Evolutionary conservation across 2,329 filamentous ascomycete species (phyloP).

Genomic region (Aciculosporium take): DNA sequence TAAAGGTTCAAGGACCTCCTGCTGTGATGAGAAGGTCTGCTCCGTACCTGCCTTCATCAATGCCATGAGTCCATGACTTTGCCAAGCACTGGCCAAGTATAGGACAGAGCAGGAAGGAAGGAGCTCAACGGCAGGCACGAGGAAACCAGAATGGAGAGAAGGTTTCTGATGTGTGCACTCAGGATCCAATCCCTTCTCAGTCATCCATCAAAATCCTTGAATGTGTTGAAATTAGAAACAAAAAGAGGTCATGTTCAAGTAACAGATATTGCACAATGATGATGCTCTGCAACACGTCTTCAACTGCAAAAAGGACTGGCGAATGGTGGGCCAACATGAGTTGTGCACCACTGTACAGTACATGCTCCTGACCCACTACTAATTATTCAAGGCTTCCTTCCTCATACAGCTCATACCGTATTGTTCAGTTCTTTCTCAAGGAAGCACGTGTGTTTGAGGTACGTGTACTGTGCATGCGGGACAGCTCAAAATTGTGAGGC

Average conservation of each 20-base stretch:
- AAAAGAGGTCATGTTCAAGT: background rate
- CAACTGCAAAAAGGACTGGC: too few relatives aligned
- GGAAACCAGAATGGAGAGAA: background rate
- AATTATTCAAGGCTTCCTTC: background rate
- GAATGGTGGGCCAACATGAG: too few relatives aligned
- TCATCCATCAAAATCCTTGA: background rate
- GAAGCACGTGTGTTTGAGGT: background rate
- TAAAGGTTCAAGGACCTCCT: background rate
- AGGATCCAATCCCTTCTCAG: background rate
- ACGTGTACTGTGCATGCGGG: background rate
- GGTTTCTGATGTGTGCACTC: too few relatives aligned
- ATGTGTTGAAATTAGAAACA: background rate
- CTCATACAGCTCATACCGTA: background rate
- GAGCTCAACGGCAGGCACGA: background rate
- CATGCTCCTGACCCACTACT: too few relatives aligned
- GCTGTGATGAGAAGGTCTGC: too few relatives aligned
- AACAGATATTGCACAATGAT: too few relatives aligned
- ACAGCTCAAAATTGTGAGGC: background rate
- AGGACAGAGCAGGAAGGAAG: background rate
- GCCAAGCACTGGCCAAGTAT: background rate
- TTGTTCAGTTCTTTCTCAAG: background rate
- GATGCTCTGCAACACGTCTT: too few relatives aligned
- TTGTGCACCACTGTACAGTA: too few relatives aligned
- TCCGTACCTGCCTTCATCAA: constrained; percentile 2
- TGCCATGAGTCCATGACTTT: background rate